Evolutionary conservation across 139 green algal genomes (phyloP), one percentile per base, ranked within the genome.

Genomic region (Deuterostichococcus epilithicus): DNA sequence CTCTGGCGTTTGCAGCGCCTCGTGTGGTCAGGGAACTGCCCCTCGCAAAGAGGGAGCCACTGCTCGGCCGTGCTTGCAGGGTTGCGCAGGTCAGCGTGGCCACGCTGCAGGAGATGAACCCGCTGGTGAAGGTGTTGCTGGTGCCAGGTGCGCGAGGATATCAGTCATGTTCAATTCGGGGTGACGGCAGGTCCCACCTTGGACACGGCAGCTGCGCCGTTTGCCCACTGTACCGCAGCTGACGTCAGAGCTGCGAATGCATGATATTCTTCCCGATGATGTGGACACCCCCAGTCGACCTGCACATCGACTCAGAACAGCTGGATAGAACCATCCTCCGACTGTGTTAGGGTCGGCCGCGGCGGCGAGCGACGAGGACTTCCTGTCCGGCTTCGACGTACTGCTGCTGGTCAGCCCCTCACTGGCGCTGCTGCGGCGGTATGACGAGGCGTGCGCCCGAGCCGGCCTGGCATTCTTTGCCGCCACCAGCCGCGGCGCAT

Each of bases 31-130:
- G 45, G n/a, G n/a, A n/a, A n/a, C n/a, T n/a, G n/a, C n/a, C n/a
- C n/a, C n/a, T n/a, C n/a, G n/a, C n/a, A n/a, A n/a, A n/a, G 45
- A 13, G 18, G 13, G 15, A 60, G 45, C 45, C 45, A 60, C 13
- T 60, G 45, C 45, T 18, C 15, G 45, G 13, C 45, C 18, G 45
- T 39, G n/a, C 30, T 34, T 60, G 47, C 83, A 92, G 83, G 3
- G 83, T 94, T n/a, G 88, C 89, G 0, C 70, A 92, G 52, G 86
- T 85, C 4, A 87, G 77, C 60, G 89, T 81, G 0, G 66, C 37
- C 25, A 91, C 87, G 3, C 85, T 97, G 26, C 81, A 84, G 36
- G 92, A 93, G n/a, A 94, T 97, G 88, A 98, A 98, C 80, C 94
- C 94, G 0, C 78, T 96, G 33, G 89, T 98, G 34, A 74, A 78